Percentiles rank a stretch among this genome's conserved stretches.
phyloP scores from a whole-genome alignment of 106 monocot species.

The Dendrobium nobile region DNA sequence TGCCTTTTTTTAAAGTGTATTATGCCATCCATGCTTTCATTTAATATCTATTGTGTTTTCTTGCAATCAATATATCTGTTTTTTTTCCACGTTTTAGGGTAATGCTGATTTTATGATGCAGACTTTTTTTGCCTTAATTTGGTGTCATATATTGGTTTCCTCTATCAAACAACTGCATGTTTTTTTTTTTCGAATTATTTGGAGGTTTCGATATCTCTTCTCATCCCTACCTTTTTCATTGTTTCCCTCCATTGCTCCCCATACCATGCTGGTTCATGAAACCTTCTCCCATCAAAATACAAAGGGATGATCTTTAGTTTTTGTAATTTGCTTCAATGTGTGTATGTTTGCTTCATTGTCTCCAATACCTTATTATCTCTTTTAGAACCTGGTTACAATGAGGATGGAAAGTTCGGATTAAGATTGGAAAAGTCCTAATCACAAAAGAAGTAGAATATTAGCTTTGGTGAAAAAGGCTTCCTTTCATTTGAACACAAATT shows the following conservation, averaged over 20 bases:
- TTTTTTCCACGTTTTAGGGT: neutral
- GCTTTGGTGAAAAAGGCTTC: conserved; percentile 84
- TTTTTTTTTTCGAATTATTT: neutral
- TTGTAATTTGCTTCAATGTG: neutral
- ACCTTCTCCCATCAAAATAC: neutral
- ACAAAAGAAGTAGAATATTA: conserved; percentile 72
- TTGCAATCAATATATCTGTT: neutral
- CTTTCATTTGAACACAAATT: conserved; percentile 62
- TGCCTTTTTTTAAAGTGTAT: too few relatives aligned
- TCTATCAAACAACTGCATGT: neutral
- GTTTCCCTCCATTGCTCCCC: too few relatives aligned
- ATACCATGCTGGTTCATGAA: too few relatives aligned
- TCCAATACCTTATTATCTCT: conserved; percentile 6
- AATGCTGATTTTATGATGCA: neutral
- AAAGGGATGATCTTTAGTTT: neutral
- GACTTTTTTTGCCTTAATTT: neutral
- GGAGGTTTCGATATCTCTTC: neutral
- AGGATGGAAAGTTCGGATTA: conserved; percentile 88
- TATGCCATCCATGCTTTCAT: too few relatives aligned
- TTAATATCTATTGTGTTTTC: neutral
- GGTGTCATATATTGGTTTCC: neutral
- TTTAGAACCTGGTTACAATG: conserved; percentile 89
- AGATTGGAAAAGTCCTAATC: conserved; percentile 95
- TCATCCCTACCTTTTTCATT: too few relatives aligned
- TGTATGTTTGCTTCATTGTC: neutral